Evolutionary conservation across 2,329 filamentous ascomycete species (phyloP), one percentile per base, ranked within the genome.

Genomic region (Sphaerulina vaccinii): DNA sequence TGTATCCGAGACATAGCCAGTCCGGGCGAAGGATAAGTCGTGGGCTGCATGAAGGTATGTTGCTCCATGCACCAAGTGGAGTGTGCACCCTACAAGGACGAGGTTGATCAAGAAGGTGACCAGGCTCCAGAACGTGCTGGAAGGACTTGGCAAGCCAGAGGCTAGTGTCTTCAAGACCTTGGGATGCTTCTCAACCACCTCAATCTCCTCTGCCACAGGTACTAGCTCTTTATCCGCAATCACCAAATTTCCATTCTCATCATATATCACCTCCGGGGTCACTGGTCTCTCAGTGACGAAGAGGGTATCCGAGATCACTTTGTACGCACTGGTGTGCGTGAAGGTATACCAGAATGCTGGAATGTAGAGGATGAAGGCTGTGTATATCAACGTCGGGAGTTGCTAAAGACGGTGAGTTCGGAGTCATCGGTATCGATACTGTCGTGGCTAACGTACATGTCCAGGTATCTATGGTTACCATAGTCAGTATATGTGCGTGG

Each of bases 1-100:
- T 0, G 78, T 81, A 15, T 88, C 81, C 3, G 90, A 95, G 22
- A 97, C 86, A 68, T 92, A 92, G 21, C 93, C 93, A 13, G 96
- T 75, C 7, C 93, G 82, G 35, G 88, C 88, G 68, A 99, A 95
- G 0, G 90, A 88, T 9, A 96, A 75, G 58, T 95, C 84, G 22
- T 88, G 74, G 21, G 78, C 83, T 3, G 86, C 83, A 68, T 95
- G 79, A 27, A 86, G 79, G 53, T 85, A 69, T 9, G 83, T 82
- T 1, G 87, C 86, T 16, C 87, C 82, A 65, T 88, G 90, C 11
- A 95, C 77, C 33, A 91, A 81, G 68, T 99, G 93, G 21, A 85
- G 78, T 0, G 85, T 81, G 70, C 92, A 81, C 7, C 81, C 74
- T 5, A 90, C 78, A 35, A 93, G 74, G 2, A 79, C 71, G 15